phyloP scores from a whole-genome alignment of 1,139 yeast genomes.

The Candida sojae region DNA sequence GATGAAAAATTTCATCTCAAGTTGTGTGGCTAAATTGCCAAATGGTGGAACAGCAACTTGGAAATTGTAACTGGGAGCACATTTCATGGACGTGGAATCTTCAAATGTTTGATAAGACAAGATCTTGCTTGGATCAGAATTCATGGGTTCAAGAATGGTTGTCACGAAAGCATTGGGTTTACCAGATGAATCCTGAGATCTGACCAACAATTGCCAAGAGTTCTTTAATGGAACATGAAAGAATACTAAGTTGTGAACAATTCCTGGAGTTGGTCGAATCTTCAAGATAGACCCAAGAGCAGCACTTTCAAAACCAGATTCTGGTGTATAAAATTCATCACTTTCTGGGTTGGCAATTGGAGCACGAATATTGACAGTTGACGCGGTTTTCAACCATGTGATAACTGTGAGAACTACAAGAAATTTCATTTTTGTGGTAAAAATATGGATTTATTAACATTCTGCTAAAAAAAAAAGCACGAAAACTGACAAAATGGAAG shows the following conservation, averaged over 20 bases:
- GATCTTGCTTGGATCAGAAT: conserved; percentile 23
- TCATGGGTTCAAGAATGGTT: conserved; percentile 32
- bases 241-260: conserved; percentile 16
- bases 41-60: conserved; percentile 13
- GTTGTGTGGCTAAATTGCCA: conserved; percentile 15
- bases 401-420: not conserved
- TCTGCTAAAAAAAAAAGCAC: no score
- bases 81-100: conserved; percentile 15
- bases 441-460: no score
- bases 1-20: conserved; percentile 22
- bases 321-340: conserved; percentile 31
- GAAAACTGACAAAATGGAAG: no score
- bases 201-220: conserved; percentile 34
- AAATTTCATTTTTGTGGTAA: not conserved
- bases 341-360: conserved; percentile 7
- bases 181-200: conserved; percentile 33
- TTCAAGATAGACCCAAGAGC: conserved; percentile 28
- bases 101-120: conserved; percentile 20
- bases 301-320: conserved; percentile 24
- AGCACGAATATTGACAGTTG: not conserved
- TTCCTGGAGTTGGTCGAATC: conserved; percentile 23
- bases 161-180: conserved; percentile 31
- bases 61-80: conserved; percentile 18
- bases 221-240: conserved; percentile 17
- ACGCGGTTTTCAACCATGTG: not conserved